A percentile compares a stretch with the other conserved stretches of the same genome.
Evolutionary conservation across 106 monocot genomes (phyloP).

Genomic region (Platanthera guangdongensis): DNA sequence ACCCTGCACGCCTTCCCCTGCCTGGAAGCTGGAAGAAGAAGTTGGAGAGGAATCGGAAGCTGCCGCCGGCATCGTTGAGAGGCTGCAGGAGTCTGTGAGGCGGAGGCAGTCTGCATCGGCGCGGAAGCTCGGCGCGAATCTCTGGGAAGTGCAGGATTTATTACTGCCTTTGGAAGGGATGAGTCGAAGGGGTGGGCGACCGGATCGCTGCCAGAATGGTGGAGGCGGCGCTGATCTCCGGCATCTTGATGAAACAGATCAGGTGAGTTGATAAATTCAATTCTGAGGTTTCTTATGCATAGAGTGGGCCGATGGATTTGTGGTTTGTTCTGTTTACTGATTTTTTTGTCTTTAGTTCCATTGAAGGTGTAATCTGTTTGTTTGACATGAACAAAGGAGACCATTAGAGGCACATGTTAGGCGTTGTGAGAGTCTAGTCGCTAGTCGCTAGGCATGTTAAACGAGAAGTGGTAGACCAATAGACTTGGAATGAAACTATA

Average conservation of each 20-base stretch:
- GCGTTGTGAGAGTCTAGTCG: too few species aligned
- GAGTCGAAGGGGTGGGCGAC: neutral
- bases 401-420: too few species aligned
- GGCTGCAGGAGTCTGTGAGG: neutral
- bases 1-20: constrained; percentile 12
- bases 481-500: too few species aligned
- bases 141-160: constrained; percentile 20
- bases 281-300: neutral
- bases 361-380: too few species aligned
- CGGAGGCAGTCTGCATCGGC: constrained; percentile 10
- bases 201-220: neutral
- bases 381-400: too few species aligned
- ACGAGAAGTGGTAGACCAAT: too few species aligned
- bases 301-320: neutral
- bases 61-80: neutral
- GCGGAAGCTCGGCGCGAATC: constrained; percentile 18
- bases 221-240: neutral
- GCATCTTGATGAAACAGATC: neutral
- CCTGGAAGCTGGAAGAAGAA: constrained; percentile 23
- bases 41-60: neutral
- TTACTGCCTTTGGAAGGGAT: neutral
- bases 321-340: too few species aligned
- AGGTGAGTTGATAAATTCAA: neutral
- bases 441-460: too few species aligned
- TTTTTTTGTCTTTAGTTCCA: neutral